These are phyloP conservation scores for Piromyces finnis DNA, from an alignment of 192 early-diverging fungal genomes.

Conservation along the genomic window DNA sequence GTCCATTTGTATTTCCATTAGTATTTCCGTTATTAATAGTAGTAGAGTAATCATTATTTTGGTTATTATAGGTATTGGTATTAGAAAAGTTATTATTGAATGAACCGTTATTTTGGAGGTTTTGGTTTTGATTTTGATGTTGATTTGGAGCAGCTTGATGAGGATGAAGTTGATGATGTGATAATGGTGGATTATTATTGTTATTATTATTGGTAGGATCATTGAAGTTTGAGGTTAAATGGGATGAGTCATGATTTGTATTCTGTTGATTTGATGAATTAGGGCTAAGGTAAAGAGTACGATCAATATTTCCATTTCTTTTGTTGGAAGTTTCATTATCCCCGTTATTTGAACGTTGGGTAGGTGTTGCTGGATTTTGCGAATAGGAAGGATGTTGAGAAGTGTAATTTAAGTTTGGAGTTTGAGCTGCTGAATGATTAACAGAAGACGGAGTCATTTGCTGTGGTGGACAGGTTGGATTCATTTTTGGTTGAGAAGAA, in stretches of 20 bases:
- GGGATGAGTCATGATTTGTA: neutral
- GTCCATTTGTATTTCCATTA: too few species aligned
- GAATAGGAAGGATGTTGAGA: too few species aligned
- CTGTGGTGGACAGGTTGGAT: neutral
- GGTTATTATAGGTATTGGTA: too few species aligned
- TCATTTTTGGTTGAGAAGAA: neutral
- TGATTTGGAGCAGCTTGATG: neutral
- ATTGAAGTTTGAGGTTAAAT: neutral
- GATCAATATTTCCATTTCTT: neutral
- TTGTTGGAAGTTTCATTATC: neutral
- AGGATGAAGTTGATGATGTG: neutral
- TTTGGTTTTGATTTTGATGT: too few species aligned
- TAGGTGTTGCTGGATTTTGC: too few species aligned
- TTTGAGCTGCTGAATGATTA: neutral
- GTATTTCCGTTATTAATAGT: too few species aligned
- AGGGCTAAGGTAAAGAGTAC: neutral
- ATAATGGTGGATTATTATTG: neutral
- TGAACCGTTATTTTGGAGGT: too few species aligned
- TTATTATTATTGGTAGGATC: neutral
- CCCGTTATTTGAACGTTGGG: neutral
- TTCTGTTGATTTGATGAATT: neutral
- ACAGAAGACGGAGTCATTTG: neutral
- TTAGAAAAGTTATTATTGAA: too few species aligned
- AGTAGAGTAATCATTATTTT: too few species aligned
- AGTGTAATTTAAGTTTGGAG: neutral